Evolutionary conservation across 768 basidiomycete genomes (phyloP), one percentile per base, ranked within the genome.

Genomic region (Naganishia randhawae): DNA sequence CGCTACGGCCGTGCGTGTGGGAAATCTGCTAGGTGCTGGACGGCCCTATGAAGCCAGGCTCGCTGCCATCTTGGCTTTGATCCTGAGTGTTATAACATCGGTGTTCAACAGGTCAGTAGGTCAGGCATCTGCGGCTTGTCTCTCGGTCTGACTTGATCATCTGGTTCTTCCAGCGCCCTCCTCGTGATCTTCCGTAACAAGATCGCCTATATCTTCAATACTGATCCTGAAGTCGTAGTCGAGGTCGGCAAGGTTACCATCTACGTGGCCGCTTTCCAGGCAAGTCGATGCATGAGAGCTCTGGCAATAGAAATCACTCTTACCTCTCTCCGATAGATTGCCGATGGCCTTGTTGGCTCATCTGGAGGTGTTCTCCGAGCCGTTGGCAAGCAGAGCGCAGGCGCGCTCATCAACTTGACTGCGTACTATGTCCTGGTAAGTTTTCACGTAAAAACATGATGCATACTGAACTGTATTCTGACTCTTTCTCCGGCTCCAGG

Each of bases 11-110:
- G 92, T 97, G 27, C 86, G 92, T 27, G 75, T 93, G 33, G 93
- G 93, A 14, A 96, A 96, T 74, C 82, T 95, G 1, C 84, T 96
- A 1, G 93, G 94, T 6, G 89, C 92, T 71, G 83, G 85, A 41
- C 87, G 91, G 39, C 86, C 87, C 0, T 82, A 83, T 66, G 87
- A 91, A 53, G 92, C 94, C 0, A 84, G 83, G 16, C 82, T 89
- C 37, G 85, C 89, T 0, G 85, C 89, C 2, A 83, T 83, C 50
- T 84, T 87, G 0, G 81, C 89, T 1, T 80, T 97, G 32, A 68
- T 87, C 19, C 82, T 94, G 80, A 86, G 87, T 0, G 74, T 92
- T 14, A 78, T 80, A 6, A 81, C 91, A n/a, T 86, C 88, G 16
- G 80, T 82, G n/a, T 71, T 90, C 45, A 86, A 78, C 68, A 73